Percentiles rank a stretch among this genome's conserved stretches.
Conservation (phyloP, 805 yeast genomes). For the Brettanomyces anomalus region DNA sequence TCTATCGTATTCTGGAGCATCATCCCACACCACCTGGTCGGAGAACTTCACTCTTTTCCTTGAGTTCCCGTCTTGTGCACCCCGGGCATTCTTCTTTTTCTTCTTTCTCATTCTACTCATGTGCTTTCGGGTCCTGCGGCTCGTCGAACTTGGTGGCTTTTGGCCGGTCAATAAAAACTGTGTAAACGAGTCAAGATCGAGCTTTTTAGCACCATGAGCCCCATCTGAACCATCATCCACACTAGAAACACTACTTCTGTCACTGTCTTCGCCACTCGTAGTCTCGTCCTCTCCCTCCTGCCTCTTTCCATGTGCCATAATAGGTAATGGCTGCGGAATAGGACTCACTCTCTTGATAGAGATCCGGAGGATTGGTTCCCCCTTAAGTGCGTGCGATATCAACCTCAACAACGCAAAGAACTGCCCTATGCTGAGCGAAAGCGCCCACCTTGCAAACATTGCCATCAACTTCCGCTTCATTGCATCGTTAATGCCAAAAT, state of each 20-base stretch:
- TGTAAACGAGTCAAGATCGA: slow-evolving; percentile 82
- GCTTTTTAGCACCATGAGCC: slow-evolving; percentile 23
- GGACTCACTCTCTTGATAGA: slow-evolving; percentile 50
- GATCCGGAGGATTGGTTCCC: slow-evolving; percentile 42
- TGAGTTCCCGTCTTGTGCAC: slow-evolving; percentile 21
- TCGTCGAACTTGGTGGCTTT: slow-evolving; percentile 38
- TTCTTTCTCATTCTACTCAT: background rate
- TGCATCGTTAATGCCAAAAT: slow-evolving; percentile 54
- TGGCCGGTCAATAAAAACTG: slow-evolving; percentile 77
- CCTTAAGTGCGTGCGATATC: slow-evolving; percentile 54
- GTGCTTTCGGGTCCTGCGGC: slow-evolving; percentile 7
- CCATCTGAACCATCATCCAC: slow-evolving; percentile 4
- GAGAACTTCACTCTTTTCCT: slow-evolving; percentile 64
- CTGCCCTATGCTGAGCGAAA: slow-evolving; percentile 74
- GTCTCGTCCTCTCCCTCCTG: slow-evolving; percentile 26
- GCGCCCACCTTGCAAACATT: slow-evolving; percentile 44
- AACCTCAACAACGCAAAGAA: slow-evolving; percentile 82
- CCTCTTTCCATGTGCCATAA: slow-evolving; percentile 51
- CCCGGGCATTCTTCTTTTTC: background rate
- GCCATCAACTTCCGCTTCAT: slow-evolving; percentile 42
- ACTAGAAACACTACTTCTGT: slow-evolving; percentile 3
- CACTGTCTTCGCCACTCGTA: slow-evolving; percentile 13
- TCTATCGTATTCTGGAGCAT: slow-evolving; percentile 13
- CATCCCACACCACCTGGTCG: slow-evolving; percentile 43
- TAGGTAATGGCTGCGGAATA: slow-evolving; percentile 74